phyloP scores from a whole-genome alignment of 805 yeast species.

The Candida berthetii region DNA sequence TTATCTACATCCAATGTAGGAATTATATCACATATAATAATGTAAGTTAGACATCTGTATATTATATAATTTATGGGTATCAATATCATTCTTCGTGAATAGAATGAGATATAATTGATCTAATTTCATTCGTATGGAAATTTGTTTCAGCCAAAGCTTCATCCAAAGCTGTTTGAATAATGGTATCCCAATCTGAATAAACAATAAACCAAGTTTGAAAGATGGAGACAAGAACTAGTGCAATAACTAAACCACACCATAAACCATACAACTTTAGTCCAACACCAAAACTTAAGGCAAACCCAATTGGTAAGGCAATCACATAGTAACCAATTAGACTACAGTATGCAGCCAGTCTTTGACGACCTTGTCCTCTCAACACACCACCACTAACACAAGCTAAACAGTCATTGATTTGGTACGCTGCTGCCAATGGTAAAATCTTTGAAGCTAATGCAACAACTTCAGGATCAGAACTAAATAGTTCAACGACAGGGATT shows the following conservation, averaged over 20 bases:
- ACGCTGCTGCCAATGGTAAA: constrained; percentile 57
- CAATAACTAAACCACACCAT: constrained; percentile 55
- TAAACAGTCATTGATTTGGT: constrained; percentile 66
- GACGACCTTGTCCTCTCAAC: constrained; percentile 74
- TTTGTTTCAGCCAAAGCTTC: constrained; percentile 28
- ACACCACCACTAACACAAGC: constrained; percentile 73
- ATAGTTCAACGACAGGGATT: constrained; percentile 38
- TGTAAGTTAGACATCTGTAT: too few species aligned
- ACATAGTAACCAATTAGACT: constrained; percentile 52
- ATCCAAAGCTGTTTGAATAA: constrained; percentile 25
- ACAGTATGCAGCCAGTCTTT: constrained; percentile 54
- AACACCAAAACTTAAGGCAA: constrained; percentile 43
- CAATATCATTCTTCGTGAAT: constrained; percentile 1
- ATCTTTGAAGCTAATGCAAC: constrained; percentile 41
- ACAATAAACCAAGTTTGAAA: constrained; percentile 34
- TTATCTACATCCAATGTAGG: too few species aligned
- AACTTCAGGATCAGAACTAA: constrained; percentile 57
- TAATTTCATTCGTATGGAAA: constrained; percentile 9
- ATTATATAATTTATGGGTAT: too few species aligned
- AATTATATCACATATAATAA: too few species aligned
- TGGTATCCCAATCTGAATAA: constrained; percentile 38
- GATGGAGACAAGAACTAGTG: constrained; percentile 41
- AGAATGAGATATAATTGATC: constrained; percentile 14
- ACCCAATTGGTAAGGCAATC: constrained; percentile 53
- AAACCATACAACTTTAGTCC: constrained; percentile 45